A percentile compares a stretch with the other conserved stretches of the same genome.
phyloP scores from a whole-genome alignment of 2,329 filamentous ascomycete genomes.

The Corniculantispora saksenae region DNA sequence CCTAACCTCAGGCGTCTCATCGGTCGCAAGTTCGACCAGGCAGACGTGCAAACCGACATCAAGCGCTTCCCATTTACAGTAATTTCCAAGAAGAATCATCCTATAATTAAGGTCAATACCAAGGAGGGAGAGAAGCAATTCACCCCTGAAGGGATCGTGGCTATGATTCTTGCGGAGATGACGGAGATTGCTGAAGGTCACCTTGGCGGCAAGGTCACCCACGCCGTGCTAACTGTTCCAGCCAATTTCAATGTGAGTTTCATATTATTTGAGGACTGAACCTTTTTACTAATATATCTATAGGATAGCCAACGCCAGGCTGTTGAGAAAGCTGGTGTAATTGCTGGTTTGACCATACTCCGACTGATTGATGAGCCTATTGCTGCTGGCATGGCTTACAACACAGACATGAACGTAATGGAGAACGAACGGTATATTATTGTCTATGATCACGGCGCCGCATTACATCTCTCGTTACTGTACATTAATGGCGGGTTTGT shows the following conservation, averaged over 20 bases:
- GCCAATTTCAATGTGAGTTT: conserved; percentile 82
- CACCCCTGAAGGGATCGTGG: conserved; percentile 78
- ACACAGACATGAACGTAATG: conserved; percentile 82
- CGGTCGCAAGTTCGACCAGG: conserved; percentile 79
- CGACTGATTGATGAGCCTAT: conserved; percentile 97
- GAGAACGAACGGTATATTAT: conserved; percentile 86
- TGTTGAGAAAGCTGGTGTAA: conserved; percentile 90
- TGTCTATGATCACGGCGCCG: conserved; percentile 92
- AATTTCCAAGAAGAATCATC: conserved; percentile 85
- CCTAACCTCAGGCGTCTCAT: conserved; percentile 67
- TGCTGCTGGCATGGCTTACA: conserved; percentile 92
- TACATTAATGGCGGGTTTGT: conserved; percentile 92
- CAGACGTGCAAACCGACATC: conserved; percentile 86
- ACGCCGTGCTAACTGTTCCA: conserved; percentile 90
- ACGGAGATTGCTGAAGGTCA: conserved; percentile 80
- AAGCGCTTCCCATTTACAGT: conserved; percentile 99
- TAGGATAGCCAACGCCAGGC: conserved; percentile 90
- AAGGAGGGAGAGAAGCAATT: conserved; percentile 67
- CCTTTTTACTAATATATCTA: conserved; percentile 27
- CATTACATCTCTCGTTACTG: conserved; percentile 90
- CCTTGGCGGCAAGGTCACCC: conserved; percentile 79
- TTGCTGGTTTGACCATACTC: conserved; percentile 91
- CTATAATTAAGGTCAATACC: conserved; percentile 75
- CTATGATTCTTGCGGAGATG: conserved; percentile 84
- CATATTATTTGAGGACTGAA: background rate